Conservation (phyloP, 805 yeast genomes). For the Kodamaea lidongshanica region DNA sequence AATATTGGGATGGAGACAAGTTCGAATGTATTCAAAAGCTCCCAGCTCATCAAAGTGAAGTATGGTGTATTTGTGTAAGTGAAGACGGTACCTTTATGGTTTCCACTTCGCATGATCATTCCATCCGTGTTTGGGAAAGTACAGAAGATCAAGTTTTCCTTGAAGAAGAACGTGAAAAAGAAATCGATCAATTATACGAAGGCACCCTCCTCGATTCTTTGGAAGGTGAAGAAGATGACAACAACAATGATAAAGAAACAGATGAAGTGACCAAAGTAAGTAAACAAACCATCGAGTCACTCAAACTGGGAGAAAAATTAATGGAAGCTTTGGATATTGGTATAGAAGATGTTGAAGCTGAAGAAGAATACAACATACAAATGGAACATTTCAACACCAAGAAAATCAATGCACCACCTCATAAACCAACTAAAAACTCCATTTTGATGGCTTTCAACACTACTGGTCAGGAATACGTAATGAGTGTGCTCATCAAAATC, state of each 20-base stretch:
- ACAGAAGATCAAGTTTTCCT: conserved; percentile 93
- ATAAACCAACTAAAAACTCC: conserved; percentile 59
- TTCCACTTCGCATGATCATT: conserved; percentile 87
- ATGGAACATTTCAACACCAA: conserved; percentile 32
- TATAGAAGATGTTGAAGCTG: conserved; percentile 55
- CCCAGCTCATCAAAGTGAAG: conserved; percentile 80
- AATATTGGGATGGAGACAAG: conserved; percentile 98
- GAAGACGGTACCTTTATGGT: conserved; percentile 64
- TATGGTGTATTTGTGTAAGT: conserved; percentile 86
- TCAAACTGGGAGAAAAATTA: conserved; percentile 89
- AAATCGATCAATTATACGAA: conserved; percentile 88
- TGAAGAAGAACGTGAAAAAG: conserved; percentile 95
- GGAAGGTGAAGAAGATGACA: conserved; percentile 37
- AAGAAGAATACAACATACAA: conserved; percentile 44
- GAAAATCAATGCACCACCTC: conserved; percentile 45
- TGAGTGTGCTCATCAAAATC: conserved; percentile 64
- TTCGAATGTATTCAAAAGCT: conserved; percentile 89
- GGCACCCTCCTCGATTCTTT: conserved; percentile 66
- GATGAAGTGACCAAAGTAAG: conserved; percentile 59
- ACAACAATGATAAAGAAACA: conserved; percentile 31
- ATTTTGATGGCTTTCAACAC: conserved; percentile 68
- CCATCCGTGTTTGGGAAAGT: conserved; percentile 88
- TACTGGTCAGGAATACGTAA: conserved; percentile 71
- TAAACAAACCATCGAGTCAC: conserved; percentile 81
- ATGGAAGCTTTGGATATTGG: conserved; percentile 91